Conservation (phyloP, 2,329 filamentous ascomycete species). For the Capronia americana region DNA sequence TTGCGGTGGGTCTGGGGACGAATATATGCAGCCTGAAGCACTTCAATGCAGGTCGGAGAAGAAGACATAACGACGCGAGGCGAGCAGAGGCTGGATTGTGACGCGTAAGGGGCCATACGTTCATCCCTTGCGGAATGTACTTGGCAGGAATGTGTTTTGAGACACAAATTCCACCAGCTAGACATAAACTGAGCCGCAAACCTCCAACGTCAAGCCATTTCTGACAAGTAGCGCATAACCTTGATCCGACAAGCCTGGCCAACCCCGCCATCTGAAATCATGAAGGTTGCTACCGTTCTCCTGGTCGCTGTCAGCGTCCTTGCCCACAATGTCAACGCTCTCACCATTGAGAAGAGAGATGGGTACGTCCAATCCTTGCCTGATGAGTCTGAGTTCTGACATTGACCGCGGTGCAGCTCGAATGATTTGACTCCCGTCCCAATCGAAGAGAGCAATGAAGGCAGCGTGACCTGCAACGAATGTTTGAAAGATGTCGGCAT, state of each 20-base stretch:
- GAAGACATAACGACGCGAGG: constrained; percentile 15
- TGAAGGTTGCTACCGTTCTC: constrained; percentile 21
- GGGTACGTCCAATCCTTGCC: constrained; percentile 14
- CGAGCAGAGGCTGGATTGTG: constrained; percentile 13
- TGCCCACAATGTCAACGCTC: constrained; percentile 6
- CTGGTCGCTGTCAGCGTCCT: constrained; percentile 24
- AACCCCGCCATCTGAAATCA: constrained; percentile 18
- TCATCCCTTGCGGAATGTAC: constrained; percentile 31
- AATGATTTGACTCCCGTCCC: constrained; percentile 8
- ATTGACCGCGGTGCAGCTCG: background rate
- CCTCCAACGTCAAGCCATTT: background rate
- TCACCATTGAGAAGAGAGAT: constrained; percentile 16
- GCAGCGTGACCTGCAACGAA: constrained; percentile 25
- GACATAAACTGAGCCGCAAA: background rate
- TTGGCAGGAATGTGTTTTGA: constrained; percentile 34
- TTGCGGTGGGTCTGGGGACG: background rate
- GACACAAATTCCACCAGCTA: constrained; percentile 4
- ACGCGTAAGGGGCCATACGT: constrained; percentile 11
- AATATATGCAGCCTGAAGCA: constrained; percentile 8
- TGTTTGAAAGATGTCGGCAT: constrained; percentile 26
- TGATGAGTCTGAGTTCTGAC: background rate
- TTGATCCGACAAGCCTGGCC: background rate
- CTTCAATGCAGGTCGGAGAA: background rate
- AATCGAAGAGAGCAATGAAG: constrained; percentile 8
- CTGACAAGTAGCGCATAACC: background rate